Evolutionary conservation across 2,329 filamentous ascomycete species (phyloP).

Genomic region (Fusarium temperatum): DNA sequence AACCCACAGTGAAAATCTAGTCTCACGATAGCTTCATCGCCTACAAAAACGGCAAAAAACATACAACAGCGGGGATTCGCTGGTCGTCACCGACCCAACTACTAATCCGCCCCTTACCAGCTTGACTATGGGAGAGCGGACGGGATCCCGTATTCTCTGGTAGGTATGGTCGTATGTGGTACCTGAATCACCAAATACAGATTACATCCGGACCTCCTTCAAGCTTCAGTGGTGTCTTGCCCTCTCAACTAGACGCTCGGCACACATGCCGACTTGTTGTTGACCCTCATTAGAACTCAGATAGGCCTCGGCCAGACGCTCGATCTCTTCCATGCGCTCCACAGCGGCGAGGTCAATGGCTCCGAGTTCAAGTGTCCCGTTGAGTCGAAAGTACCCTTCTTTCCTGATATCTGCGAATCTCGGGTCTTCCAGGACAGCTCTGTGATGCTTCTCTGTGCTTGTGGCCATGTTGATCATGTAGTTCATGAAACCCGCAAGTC

Average conservation of each 20-base stretch:
- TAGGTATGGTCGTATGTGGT: constrained; percentile 1
- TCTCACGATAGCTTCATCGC: neutral
- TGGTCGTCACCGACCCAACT: constrained; percentile 5
- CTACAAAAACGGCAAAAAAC: neutral
- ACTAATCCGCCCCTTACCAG: constrained; percentile 1
- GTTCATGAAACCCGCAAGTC: neutral
- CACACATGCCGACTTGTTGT: neutral
- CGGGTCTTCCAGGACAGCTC: neutral
- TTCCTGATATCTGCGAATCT: neutral
- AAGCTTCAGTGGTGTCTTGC: neutral
- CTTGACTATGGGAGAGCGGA: constrained; percentile 3
- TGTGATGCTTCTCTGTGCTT: neutral
- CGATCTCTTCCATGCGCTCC: neutral
- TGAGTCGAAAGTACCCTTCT: neutral
- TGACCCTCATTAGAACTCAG: neutral
- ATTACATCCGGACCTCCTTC: neutral
- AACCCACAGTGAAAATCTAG: neutral
- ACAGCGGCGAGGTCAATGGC: neutral
- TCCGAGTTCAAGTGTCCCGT: neutral
- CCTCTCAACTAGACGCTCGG: neutral
- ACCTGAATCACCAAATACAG: neutral
- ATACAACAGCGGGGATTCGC: constrained; percentile 6
- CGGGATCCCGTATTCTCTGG: neutral
- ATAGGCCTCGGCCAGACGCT: neutral
- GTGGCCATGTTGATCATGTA: neutral